Percentiles rank a stretch among this genome's conserved stretches.
Conservation (phyloP, 2,329 filamentous ascomycete species). For the Trichophyton verrucosum region DNA sequence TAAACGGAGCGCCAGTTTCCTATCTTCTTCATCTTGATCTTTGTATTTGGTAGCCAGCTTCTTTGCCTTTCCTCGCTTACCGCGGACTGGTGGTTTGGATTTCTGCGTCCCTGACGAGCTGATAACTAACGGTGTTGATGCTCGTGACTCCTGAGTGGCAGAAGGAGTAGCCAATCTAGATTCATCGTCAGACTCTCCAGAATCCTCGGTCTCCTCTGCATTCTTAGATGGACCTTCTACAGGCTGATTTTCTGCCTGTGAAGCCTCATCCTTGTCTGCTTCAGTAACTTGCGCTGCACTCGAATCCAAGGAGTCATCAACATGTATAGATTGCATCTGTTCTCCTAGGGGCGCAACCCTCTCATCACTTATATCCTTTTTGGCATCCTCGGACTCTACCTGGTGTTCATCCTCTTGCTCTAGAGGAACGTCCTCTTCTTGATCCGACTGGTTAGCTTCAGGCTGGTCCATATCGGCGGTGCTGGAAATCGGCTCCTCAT, state of each 20-base stretch:
- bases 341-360: neutral
- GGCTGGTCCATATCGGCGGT: neutral
- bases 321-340: neutral
- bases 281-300: neutral
- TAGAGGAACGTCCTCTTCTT: neutral
- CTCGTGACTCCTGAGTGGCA: conserved; percentile 13
- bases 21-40: conserved; percentile 88
- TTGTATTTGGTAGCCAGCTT: conserved; percentile 84
- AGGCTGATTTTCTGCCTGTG: neutral
- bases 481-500: neutral
- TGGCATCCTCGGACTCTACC: neutral
- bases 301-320: neutral
- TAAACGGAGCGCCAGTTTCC: conserved; percentile 67
- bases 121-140: conserved; percentile 10
- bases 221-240: neutral
- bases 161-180: conserved; percentile 7
- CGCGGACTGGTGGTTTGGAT: conserved; percentile 39
- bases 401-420: neutral
- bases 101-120: conserved; percentile 7
- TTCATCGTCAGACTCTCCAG: conserved; percentile 4
- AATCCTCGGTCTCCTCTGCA: neutral
- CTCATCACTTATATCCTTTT: neutral
- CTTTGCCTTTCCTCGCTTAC: conserved; percentile 71
- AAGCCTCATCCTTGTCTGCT: neutral
- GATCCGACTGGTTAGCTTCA: neutral